phyloP scores from a whole-genome alignment of 345 rosid genomes.

The Salix dunnii region DNA sequence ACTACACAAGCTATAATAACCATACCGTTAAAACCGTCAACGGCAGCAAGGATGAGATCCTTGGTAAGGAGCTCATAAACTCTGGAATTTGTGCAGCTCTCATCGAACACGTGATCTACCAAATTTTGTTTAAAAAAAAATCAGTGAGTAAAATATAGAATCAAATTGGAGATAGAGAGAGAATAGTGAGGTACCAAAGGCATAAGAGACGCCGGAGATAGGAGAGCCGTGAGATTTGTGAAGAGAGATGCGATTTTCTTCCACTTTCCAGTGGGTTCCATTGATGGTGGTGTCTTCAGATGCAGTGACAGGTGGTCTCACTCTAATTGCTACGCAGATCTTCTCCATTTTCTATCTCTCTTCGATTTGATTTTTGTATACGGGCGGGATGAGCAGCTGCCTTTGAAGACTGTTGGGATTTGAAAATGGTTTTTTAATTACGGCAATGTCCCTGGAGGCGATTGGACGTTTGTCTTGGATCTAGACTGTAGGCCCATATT shows the following conservation, averaged over 20 bases:
- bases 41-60: slow-evolving; percentile 71
- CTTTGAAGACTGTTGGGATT: slow-evolving; percentile 16
- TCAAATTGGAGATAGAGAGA: background rate
- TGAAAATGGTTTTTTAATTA: background rate
- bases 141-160: background rate
- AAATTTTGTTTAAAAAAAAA: background rate
- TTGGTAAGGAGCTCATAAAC: slow-evolving; percentile 78
- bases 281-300: slow-evolving; percentile 26
- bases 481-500: background rate
- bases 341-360: slow-evolving; percentile 51
- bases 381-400: slow-evolving; percentile 24
- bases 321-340: slow-evolving; percentile 88
- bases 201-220: slow-evolving; percentile 54
- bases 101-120: slow-evolving; percentile 81
- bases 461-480: background rate
- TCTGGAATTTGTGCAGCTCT: slow-evolving; percentile 52
- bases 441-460: slow-evolving; percentile 16
- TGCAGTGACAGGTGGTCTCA: slow-evolving; percentile 45
- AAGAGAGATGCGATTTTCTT: slow-evolving; percentile 79
- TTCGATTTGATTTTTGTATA: background rate
- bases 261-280: slow-evolving; percentile 53
- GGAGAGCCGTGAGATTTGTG: slow-evolving; percentile 65
- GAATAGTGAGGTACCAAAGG: slow-evolving; percentile 55
- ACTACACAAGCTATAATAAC: background rate
- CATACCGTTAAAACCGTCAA: slow-evolving; percentile 83